These are phyloP conservation scores for Schizosaccharomyces versatilis DNA, from an alignment of 1,139 yeast species.

Conservation along the genomic window DNA sequence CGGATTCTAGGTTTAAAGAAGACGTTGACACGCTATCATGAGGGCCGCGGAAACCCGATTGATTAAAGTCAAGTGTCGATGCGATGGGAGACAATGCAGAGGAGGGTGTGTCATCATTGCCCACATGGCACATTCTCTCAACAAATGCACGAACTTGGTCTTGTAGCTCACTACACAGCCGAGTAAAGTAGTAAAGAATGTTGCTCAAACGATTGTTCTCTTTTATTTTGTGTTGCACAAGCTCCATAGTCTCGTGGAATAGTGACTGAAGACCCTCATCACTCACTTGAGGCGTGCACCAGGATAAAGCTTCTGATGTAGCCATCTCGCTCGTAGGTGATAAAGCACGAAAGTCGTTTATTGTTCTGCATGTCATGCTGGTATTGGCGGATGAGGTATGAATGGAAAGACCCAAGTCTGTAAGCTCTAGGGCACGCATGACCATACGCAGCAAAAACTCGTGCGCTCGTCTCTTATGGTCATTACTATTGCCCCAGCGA, in stretches of 20 bases:
- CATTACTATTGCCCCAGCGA: background rate
- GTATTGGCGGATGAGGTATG: background rate
- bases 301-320: background rate
- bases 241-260: constrained; percentile 42
- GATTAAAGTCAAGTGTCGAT: background rate
- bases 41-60: background rate
- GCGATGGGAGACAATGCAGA: background rate
- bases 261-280: constrained; percentile 16
- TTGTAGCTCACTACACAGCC: constrained; percentile 65
- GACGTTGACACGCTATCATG: background rate
- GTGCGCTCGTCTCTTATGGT: background rate
- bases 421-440: background rate
- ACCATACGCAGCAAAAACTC: background rate
- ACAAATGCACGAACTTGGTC: constrained; percentile 44
- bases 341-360: background rate
- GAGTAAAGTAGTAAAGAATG: constrained; percentile 55
- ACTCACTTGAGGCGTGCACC: background rate
- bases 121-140: constrained; percentile 30
- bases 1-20: background rate
- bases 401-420: background rate
- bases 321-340: constrained; percentile 1
- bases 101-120: background rate
- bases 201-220: constrained; percentile 57
- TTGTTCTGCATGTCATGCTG: background rate
- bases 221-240: constrained; percentile 48